phyloP scores from a whole-genome alignment of 2,329 filamentous ascomycete species.

The Plectosphaerella cucumerina region DNA sequence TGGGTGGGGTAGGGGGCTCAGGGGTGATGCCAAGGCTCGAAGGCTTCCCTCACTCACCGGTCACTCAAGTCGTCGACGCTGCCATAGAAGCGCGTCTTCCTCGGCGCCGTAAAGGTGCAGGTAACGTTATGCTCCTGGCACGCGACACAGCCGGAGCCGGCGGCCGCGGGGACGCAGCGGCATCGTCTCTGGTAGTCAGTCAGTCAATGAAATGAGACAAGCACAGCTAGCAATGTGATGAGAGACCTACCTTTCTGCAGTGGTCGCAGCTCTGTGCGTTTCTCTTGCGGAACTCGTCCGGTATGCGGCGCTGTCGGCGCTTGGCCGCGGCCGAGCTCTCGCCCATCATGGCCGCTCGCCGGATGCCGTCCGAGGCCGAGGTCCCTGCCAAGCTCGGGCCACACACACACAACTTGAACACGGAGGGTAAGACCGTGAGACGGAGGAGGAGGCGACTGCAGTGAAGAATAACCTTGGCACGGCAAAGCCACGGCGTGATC shows the following conservation, averaged over 20 bases:
- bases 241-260: slow-evolving; percentile 23
- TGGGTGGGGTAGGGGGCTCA: neutral
- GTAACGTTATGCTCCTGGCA: slow-evolving; percentile 26
- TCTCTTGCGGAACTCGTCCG: slow-evolving; percentile 28
- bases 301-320: slow-evolving; percentile 25
- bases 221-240: neutral
- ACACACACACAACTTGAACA: too few relatives aligned
- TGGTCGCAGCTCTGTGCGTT: slow-evolving; percentile 30
- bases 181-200: slow-evolving; percentile 22
- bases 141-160: slow-evolving; percentile 23
- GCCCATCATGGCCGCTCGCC: slow-evolving; percentile 1
- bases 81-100: slow-evolving; percentile 32
- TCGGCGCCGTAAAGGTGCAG: slow-evolving; percentile 27
- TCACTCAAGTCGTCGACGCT: slow-evolving; percentile 31
- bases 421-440: too few relatives aligned
- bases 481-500: slow-evolving; percentile 1
- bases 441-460: neutral
- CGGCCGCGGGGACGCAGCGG: slow-evolving; percentile 26
- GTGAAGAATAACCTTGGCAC: neutral
- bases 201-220: too few relatives aligned
- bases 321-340: slow-evolving; percentile 15
- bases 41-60: slow-evolving; percentile 15
- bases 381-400: too few relatives aligned
- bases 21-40: neutral
- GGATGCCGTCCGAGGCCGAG: neutral